These are phyloP conservation scores for Calonectria pseudoreteaudii DNA, from an alignment of 2,329 filamentous ascomycete genomes.

Conservation along the genomic window DNA sequence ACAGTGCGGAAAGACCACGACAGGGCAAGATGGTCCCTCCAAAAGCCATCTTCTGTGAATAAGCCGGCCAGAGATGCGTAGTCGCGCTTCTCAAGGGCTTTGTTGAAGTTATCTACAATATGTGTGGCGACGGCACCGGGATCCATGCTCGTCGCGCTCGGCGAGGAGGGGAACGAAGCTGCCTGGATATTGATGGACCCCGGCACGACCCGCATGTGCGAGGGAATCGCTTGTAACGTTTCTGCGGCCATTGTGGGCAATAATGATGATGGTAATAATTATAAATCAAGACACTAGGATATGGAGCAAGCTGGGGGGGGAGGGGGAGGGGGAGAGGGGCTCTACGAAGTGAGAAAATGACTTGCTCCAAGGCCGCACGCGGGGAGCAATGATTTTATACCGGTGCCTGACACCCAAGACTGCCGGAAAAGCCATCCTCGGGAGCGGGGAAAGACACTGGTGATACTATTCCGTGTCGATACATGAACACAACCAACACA, in stretches of 20 bases:
- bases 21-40: constrained; percentile 69
- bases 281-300: neutral
- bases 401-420: neutral
- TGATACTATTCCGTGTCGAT: neutral
- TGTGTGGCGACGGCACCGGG: neutral
- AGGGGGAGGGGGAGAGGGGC: too few species aligned
- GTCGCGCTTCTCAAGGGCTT: constrained; percentile 51
- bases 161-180: constrained; percentile 1
- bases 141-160: neutral
- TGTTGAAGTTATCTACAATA: constrained; percentile 54
- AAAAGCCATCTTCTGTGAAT: constrained; percentile 59
- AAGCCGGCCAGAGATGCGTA: constrained; percentile 43
- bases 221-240: neutral
- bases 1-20: constrained; percentile 68
- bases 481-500: neutral
- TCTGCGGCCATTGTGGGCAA: neutral
- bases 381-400: neutral
- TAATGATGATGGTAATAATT: neutral
- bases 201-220: constrained; percentile 20
- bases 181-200: constrained; percentile 22
- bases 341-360: neutral
- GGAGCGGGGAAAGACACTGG: constrained; percentile 16
- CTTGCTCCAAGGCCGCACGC: neutral
- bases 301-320: neutral
- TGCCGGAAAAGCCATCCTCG: neutral